Evolutionary conservation across 106 monocot species (phyloP), one percentile per base, ranked within the genome.

Genomic region (Agapanthus africanus): DNA sequence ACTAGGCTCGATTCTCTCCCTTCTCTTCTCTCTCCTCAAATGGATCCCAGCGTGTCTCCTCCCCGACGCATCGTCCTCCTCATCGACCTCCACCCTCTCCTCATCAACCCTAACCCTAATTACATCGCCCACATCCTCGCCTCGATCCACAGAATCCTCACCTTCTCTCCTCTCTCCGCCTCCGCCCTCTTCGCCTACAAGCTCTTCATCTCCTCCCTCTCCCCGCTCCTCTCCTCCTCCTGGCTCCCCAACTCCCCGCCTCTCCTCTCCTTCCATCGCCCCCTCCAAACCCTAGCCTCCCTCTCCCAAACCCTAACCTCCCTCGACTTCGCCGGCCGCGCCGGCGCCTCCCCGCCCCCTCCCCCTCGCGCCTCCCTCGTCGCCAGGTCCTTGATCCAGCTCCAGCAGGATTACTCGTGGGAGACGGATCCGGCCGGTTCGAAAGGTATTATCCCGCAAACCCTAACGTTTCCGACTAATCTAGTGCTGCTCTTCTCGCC

Each of bases 141-240:
- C 39, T 64, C 82, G 41, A 54, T 67, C 54, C 73, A 46, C 27
- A 23, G 27, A 10, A 21, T 95, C 66, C 83, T 95, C 74, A 40
- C 76, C 33, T 70, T 74, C 39, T 67, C 72, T 40, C 33, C 63
- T 4, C 77, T 81, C 11, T 79, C 78, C 59, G 56, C 78, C 66
- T 77, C 81, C 36, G n/a, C n/a, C n/a, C 88, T 95, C 73, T 77
- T 78, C 68, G 73, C 88, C 44, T 70, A 63, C 80, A 77, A 72
- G 56, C 67, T 77, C 77, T 79, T 89, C 81, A 85, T 90, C 74
- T 87, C 97, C 72, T 90, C 82, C 49, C 82, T 93, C 46, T 87
- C 91, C 67, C 92, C 91, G 23, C 39, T 92, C 61, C 77, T 78
- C 56, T 91, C 88, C 68, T 68, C 80, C 66, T 95, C 95, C 37